Percentiles rank a stretch among this genome's conserved stretches.
Evolutionary conservation across 2,329 filamentous ascomycete genomes (phyloP).

Genomic region (Lecanicillium sp.): DNA sequence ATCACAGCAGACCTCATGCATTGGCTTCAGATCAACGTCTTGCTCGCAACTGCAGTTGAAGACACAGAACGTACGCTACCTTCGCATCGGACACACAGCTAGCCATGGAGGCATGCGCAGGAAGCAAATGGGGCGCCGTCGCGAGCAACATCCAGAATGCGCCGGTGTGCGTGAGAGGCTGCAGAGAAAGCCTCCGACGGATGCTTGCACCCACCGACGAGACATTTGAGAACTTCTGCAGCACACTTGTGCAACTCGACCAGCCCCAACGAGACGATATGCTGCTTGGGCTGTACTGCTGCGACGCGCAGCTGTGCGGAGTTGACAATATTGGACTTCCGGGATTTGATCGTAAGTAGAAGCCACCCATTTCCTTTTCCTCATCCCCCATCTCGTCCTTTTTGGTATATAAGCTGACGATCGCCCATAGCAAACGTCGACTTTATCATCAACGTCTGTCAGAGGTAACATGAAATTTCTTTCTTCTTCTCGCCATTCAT

Average conservation of each 20-base stretch:
- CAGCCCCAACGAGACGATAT: conserved; percentile 21
- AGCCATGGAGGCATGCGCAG: conserved; percentile 11
- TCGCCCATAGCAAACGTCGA: conserved; percentile 41
- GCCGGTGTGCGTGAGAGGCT: conserved; percentile 11
- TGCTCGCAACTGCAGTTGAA: conserved; percentile 6
- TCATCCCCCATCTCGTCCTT: not conserved
- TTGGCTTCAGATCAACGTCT: conserved; percentile 2
- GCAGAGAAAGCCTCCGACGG: conserved; percentile 12
- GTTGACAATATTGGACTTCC: conserved; percentile 30
- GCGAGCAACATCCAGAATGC: conserved; percentile 8
- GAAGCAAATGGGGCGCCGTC: conserved; percentile 12
- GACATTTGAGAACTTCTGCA: conserved; percentile 28
- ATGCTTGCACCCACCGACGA: conserved; percentile 16
- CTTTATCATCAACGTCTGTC: conserved; percentile 44
- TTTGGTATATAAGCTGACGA: not conserved
- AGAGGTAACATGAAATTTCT: conserved; percentile 34
- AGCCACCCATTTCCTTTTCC: not conserved
- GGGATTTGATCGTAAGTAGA: conserved; percentile 38
- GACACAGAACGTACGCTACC: not conserved
- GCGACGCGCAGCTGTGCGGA: conserved; percentile 45
- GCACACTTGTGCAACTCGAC: conserved; percentile 23
- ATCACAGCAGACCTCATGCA: conserved; percentile 6
- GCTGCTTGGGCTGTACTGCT: conserved; percentile 46
- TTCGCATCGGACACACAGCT: not conserved
- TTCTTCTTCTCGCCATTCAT: not conserved